Base-by-base conservation (phyloP, 2,329 filamentous ascomycete species). In the Ophiostoma perfectum region DNA sequence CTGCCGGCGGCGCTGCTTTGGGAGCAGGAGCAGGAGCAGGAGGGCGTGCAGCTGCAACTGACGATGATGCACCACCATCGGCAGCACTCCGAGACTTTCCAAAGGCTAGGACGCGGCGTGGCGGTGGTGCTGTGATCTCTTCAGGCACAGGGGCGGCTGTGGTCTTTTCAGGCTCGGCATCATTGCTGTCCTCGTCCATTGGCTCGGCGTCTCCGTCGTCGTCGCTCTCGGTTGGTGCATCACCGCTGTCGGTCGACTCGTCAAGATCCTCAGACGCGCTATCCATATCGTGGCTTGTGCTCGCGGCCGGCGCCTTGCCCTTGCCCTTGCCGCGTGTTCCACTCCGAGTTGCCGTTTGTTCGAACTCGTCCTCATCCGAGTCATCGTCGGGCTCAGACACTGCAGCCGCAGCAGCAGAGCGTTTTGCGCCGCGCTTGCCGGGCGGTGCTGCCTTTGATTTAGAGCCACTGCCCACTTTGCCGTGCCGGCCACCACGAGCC, bases 181-280 rank as follows among this genome's bases (percentile, higher is more conserved):
- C 44, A 18, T 49, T 58, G 60, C 41, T 58, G 47, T 68, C 67
- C 64, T 67, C 69, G 5, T 69, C 67, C 66, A 70, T 70, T 2
- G 45, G 65, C 9, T 72, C 77, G 4, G 8, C 75, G 9, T 18
- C 76, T 12, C 77, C 77, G 0, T 79, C 78, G 2, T 77, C 76
- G 39, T 82, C 83, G 69, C 80, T 82, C 2, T 76, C 79, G 0
- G 79, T 81, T 1, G 72, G 78, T 47, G 81, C 80, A 4, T 80
- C 76, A 64, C 81, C 81, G 76, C 79, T 2, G 75, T 77, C 62
- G 71, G 72, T 63, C 75, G 73, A 70, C 63, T 71, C 63, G 16
- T 69, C 71, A 47, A 77, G 70, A 73, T 64, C 66, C 7, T 68
- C 67, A 11, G 67, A 60, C 2, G 63, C 27, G 27, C 1, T 27